phyloP scores from a whole-genome alignment of 1,284 basidiomycete species.

The Sanguinoderma infundibulare region DNA sequence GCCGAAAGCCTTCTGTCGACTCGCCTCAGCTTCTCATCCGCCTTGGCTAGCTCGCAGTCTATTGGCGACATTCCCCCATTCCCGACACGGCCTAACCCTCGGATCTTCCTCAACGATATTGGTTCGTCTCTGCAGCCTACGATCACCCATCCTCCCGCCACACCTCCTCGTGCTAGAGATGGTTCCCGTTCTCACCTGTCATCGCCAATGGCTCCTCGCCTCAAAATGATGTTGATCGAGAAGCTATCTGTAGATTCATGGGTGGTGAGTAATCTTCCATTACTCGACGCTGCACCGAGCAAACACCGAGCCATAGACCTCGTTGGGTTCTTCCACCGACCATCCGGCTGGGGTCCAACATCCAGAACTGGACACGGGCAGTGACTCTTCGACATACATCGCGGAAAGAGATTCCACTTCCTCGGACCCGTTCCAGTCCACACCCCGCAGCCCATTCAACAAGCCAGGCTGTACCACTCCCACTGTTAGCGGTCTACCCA shows the following conservation, averaged over 20 bases:
- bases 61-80: constrained; percentile 37
- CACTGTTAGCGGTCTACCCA: not conserved
- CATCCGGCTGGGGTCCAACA: not conserved
- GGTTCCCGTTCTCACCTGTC: constrained; percentile 36
- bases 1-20: constrained; percentile 33
- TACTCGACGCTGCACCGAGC: not conserved
- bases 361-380: not conserved
- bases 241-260: constrained; percentile 53
- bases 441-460: not conserved
- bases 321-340: not conserved
- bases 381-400: not conserved
- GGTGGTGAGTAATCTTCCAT: constrained; percentile 46
- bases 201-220: constrained; percentile 56
- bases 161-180: not conserved
- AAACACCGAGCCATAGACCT: not conserved
- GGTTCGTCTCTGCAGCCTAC: constrained; percentile 20
- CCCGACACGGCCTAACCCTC: constrained; percentile 26
- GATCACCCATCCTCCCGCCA: constrained; percentile 4
- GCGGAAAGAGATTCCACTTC: not conserved
- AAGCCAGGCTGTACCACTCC: not conserved
- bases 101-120: constrained; percentile 27
- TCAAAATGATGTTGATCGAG: constrained; percentile 54
- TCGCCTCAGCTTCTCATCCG: constrained; percentile 36
- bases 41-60: constrained; percentile 30
- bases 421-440: too few relatives aligned